Conservation (phyloP, 1,139 yeast species). For the Scheffersomyces illinoinensis region DNA sequence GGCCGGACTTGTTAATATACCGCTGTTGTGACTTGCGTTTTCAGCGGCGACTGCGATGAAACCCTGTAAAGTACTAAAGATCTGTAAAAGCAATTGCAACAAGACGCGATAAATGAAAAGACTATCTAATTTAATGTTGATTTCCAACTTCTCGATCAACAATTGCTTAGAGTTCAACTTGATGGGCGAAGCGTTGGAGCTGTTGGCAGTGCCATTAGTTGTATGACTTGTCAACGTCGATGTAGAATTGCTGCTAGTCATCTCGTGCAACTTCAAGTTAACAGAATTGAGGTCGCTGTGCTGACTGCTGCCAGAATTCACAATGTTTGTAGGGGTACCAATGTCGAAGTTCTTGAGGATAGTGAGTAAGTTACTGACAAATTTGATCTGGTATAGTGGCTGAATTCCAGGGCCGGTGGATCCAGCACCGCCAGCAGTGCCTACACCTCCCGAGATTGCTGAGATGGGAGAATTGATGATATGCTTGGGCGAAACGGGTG, state of each 20-base stretch:
- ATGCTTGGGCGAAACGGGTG: conserved; percentile 7
- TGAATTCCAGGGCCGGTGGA: conserved; percentile 7
- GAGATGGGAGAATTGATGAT: conserved; percentile 5
- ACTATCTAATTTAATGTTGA: conserved; percentile 42
- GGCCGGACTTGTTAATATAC: background rate
- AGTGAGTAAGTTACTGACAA: conserved; percentile 33
- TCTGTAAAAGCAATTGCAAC: conserved; percentile 30
- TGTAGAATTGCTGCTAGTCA: background rate
- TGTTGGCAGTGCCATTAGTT: conserved; percentile 5
- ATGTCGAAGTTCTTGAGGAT: conserved; percentile 46
- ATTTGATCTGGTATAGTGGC: conserved; percentile 36
- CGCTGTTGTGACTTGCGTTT: background rate
- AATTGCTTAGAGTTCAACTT: conserved; percentile 43
- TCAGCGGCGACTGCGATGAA: conserved; percentile 8
- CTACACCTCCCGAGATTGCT: background rate
- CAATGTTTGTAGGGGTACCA: conserved; percentile 17
- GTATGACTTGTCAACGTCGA: conserved; percentile 1
- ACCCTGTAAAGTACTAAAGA: conserved; percentile 24
- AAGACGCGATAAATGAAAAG: conserved; percentile 42
- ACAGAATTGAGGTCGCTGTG: background rate
- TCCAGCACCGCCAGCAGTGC: background rate
- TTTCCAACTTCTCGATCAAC: conserved; percentile 47
- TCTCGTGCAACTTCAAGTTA: background rate
- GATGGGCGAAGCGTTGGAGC: conserved; percentile 34
- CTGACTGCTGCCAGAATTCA: conserved; percentile 14